Evolutionary conservation across 2,329 filamentous ascomycete genomes (phyloP).

Genomic region (Aureobasidium sp.): DNA sequence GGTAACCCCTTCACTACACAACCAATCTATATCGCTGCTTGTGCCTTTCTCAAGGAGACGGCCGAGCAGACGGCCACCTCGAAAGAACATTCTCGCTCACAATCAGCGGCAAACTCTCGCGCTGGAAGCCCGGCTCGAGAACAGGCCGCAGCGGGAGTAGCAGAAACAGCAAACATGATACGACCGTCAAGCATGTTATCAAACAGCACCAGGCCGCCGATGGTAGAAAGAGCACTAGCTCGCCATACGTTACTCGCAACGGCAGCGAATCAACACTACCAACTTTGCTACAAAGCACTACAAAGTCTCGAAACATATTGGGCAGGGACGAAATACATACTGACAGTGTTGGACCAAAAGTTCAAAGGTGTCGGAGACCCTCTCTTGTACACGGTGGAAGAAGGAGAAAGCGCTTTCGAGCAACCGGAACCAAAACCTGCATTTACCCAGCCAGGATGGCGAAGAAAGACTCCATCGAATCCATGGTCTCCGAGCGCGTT

Average conservation of each 20-base stretch:
- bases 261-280: constrained; percentile 78
- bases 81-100: constrained; percentile 46
- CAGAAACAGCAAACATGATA: background rate
- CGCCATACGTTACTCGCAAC: constrained; percentile 72
- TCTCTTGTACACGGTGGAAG: constrained; percentile 56
- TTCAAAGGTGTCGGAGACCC: constrained; percentile 78
- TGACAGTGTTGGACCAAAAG: constrained; percentile 80
- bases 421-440: constrained; percentile 35
- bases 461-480: constrained; percentile 34
- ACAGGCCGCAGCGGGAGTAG: constrained; percentile 12
- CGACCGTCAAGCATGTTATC: background rate
- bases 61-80: constrained; percentile 58
- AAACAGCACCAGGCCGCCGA: background rate
- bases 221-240: constrained; percentile 27
- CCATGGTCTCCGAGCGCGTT: constrained; percentile 34
- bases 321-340: constrained; percentile 78
- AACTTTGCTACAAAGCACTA: constrained; percentile 74
- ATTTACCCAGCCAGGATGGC: constrained; percentile 44
- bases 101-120: constrained; percentile 9
- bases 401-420: constrained; percentile 64
- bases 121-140: constrained; percentile 38
- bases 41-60: constrained; percentile 79
- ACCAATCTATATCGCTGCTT: constrained; percentile 85
- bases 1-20: constrained; percentile 83
- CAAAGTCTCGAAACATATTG: constrained; percentile 76